Evolutionary conservation across 2,329 filamentous ascomycete genomes (phyloP), one percentile per base, ranked within the genome.

Genomic region (Leptosphaerulina australis): DNA sequence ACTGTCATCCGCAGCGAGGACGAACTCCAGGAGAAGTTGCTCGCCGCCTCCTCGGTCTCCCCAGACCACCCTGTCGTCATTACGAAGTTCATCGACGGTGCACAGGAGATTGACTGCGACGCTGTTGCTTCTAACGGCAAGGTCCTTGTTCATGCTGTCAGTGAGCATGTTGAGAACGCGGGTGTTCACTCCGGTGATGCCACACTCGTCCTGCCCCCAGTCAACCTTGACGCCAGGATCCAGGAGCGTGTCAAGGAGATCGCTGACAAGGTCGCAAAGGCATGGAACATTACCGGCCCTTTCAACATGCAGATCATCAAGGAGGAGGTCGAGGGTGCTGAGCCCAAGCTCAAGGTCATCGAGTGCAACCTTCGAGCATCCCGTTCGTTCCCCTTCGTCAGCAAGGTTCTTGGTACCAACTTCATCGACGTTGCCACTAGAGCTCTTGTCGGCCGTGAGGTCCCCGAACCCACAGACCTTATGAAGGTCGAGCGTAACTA

Each of bases 301-400:
- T 99, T 97, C 85, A 99, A 99, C 83, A 97, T 99, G 93, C 94
- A 99, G 73, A 96, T 99, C 76, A 97, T 99, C 83, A 96, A 96
- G 80, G 91, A 90, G 10, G 80, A 88, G 67, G 84, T 88, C 24
- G 86, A 90, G 51, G 88, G 88, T 50, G 87, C 87, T 47, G 83
- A 88, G 68, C 84, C 89, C 25, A 81, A 83, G 21, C 84, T 97
- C 60, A 97, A 97, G 82, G 93, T 97, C 68, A 97, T 97, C 58
- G 93, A 97, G 78, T 97, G 93, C 81, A 97, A 97, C 76, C 86
- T 97, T 56, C 93, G 93, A 74, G 94, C 93, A 49, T 97, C 93
- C 53, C 91, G 93, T 57, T 97, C 93, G 1, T 97, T 97, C 86
- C 93, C 94, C 70, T 97, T 97, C 76, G 91, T 96, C 72, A 93